Base-by-base conservation (phyloP, 1,284 basidiomycete species). In the Cryptococcus sp. region DNA sequence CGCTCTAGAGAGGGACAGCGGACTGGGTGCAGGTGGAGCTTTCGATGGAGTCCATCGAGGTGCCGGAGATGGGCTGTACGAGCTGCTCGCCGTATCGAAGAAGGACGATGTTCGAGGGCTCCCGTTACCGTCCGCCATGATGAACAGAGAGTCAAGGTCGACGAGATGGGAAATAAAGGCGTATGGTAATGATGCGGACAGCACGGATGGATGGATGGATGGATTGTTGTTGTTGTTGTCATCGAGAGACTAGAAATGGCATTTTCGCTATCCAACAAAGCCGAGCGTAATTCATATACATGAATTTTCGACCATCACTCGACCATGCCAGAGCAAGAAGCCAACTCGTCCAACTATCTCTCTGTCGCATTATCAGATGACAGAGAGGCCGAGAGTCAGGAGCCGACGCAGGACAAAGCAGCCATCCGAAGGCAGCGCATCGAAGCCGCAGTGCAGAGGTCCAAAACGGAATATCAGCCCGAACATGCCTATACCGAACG, bases 401-500 rank as follows among this genome's bases (percentile, higher is more conserved):
- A 31, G 28, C 14, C 9, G 14, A 19, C 14, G 16, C 41, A 4
- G n/a, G 54, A 52, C 14, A 59, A 56, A 26, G 47, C 49, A 3
- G 48, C 54, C n/a, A 48, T 57, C 16, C 47, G 60, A 19, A 43
- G 51, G 24, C 46, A 46, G 23, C 59, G 69, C 2, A 71, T 71
- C 28, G 65, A 60, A 32, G 62, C 58, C 5, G 69, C 69, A 21
- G 65, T 71, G 11, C 38, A 62, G 47, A 35, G 65, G 6, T 63
- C 63, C 9, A 66, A 57, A 48, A 48, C 47, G 3, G 68, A 71
- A 48, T 71, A 71, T 47, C 56, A 59, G 45, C 23, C 60, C 3
- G 60, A 69, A 31, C 65, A 71, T 53, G 69, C 63, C 7, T 66
- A 61, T 50, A 69, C 66, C 1, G 69, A 71, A 52, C 52, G 66